These are phyloP conservation scores for Ophiostoma tasmaniense DNA, from an alignment of 2,329 filamentous ascomycete species.

Conservation along the genomic window DNA sequence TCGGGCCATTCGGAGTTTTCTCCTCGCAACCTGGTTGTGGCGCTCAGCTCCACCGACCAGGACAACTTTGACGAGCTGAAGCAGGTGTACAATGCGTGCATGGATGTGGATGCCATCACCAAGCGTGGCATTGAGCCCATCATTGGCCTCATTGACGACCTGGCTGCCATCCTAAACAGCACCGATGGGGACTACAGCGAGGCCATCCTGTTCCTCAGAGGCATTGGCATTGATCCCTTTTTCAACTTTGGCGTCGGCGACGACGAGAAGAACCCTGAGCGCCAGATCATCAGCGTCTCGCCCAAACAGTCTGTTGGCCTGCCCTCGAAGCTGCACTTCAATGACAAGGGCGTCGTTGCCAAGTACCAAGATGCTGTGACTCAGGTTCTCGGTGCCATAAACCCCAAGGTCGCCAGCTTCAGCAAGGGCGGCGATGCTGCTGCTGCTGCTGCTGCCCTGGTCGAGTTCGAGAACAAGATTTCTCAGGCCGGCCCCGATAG, in stretches of 20 bases:
- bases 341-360: conserved; percentile 42
- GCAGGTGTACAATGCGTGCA: conserved; percentile 55
- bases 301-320: conserved; percentile 47
- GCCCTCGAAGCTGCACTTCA: conserved; percentile 53
- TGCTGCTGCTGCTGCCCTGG: conserved; percentile 25
- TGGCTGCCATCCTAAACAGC: conserved; percentile 24
- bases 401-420: conserved; percentile 23
- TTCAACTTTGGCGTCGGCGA: conserved; percentile 30
- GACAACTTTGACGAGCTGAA: conserved; percentile 60
- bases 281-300: conserved; percentile 32
- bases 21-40: conserved; percentile 29
- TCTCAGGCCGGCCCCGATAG: conserved; percentile 13
- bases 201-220: conserved; percentile 39
- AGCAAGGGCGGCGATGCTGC: conserved; percentile 23
- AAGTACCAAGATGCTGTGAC: conserved; percentile 42
- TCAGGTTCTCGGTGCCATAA: conserved; percentile 30
- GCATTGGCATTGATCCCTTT: conserved; percentile 36
- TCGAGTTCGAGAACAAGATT: conserved; percentile 21
- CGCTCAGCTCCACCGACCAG: conserved; percentile 41
- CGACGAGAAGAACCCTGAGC: conserved; percentile 36
- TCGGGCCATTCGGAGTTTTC: conserved; percentile 38
- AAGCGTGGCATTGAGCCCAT: conserved; percentile 49
- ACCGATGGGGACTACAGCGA: conserved; percentile 31
- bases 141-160: conserved; percentile 43
- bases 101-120: conserved; percentile 51